Base-by-base conservation (phyloP, 345 rosid genomes). In the Lumnitzera littorea region DNA sequence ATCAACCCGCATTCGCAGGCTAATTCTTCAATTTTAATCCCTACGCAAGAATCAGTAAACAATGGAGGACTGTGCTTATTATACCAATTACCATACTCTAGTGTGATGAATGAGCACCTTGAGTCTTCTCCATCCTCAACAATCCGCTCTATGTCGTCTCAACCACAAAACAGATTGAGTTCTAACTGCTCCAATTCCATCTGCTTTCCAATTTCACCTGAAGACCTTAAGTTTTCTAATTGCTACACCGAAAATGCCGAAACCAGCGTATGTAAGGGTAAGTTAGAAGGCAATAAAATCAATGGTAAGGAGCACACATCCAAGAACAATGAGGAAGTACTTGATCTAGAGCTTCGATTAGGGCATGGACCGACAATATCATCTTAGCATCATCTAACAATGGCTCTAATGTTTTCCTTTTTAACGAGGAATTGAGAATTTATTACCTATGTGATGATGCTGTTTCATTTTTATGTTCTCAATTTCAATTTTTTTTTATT, bases 61-160 rank as follows among this genome's bases (percentile, higher is more conserved):
- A 68, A 59, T 63, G 83, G 81, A 29, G 85, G 84, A 46, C 70
- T 87, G 17, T 81, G 91, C 66, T 68, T 85, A 2, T 77, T 81
- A 60, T 85, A 85, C 76, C 96, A 84, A 77, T 68, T 82, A 29
- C 90, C 89, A 24, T 81, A 78, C 16, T 46, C 71, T 4, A 53
- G 57, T 5, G 29, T 53, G 53, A 69, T 8, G 17, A 47, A 23
- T 2, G 47, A 13, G 43, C 5, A 29, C 25, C 58, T 51, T 59
- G 74, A 70, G 46, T 50, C 59, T 46, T 15, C 66, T 49, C 57
- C 94, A 11, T 80, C 91, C 51, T 72, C 88, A 36, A 74, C 89
- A 55, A 74, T 76, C 56, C 76, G 65, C 68, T 76, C 82, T 3
- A 61, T 78, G 51, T 70, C 87, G 24, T 77, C 81, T 8, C 61